Base-by-base conservation (phyloP, 2,329 filamentous ascomycete species). In the Triangularia setosa region DNA sequence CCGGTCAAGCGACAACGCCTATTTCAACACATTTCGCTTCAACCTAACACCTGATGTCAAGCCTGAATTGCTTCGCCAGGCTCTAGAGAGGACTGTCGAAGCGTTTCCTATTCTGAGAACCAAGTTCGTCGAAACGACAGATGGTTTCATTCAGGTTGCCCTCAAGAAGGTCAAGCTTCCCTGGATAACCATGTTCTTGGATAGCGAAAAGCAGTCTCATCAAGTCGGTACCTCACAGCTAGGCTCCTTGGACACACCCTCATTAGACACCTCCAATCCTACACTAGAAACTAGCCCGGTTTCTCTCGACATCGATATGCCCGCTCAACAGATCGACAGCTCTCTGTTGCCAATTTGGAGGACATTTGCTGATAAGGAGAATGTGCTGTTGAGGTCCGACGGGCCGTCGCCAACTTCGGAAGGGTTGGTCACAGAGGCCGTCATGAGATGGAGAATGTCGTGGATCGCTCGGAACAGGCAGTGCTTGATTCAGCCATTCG, bases 21-120 rank as follows among this genome's bases (percentile, higher is more conserved):
- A 97, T 73, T 96, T 94, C 75, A 93, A 93, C 63, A 80, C 82
- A 0, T 96, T 97, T 72, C 77, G 76, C 0, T 87, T 94, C 53
- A 69, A 78, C 0, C 75, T 96, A 0, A 63, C 74, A 0, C 63
- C 75, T 0, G 66, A 74, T 0, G 72, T 85, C 4, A 80, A 86
- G 6, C 57, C n/a, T 40, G 80, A 0, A 65, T 77, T 69, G 23
- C 72, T 97, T 1, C 76, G 77, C 21, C 58, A 68, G 1, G 87
- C 90, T 0, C 93, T 92, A 85, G 69, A 79, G 2, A 71, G 73
- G 0, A 77, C 89, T 0, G 76, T 88, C 27, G 69, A 73, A 1
- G 69, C 76, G 0, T 80, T 87, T 14, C 81, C 91, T 6, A 85
- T 96, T 18, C 75, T 97, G 7, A 84, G 93, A 27, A 92, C 90